A percentile compares a stretch with the other conserved stretches of the same genome.
phyloP scores from a whole-genome alignment of 305 asterid genomes.

The Coffea humblotiana region DNA sequence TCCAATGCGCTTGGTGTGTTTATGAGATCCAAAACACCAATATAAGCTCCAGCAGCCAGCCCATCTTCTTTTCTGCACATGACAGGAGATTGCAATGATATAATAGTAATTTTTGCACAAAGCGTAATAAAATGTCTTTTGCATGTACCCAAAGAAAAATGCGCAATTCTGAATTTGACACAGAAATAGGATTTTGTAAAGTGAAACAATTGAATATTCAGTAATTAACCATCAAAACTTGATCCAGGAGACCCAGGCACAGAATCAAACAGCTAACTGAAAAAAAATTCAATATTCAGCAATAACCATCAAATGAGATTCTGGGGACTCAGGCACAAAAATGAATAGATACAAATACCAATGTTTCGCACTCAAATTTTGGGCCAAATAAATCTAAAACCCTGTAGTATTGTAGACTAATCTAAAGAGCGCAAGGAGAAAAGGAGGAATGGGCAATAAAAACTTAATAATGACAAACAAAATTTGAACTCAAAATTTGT shows the following conservation, averaged over 20 bases:
- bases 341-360: neutral
- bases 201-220: neutral
- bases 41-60: constrained; percentile 69
- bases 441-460: neutral
- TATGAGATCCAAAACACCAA: constrained; percentile 82
- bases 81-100: constrained; percentile 8
- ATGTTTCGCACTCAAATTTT: neutral
- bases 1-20: constrained; percentile 61
- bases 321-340: neutral
- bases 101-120: neutral
- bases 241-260: neutral
- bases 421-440: neutral
- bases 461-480: neutral
- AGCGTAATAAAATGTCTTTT: neutral
- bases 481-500: neutral
- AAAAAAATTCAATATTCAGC: neutral
- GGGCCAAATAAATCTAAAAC: neutral
- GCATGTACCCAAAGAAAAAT: neutral
- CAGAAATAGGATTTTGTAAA: neutral
- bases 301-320: neutral
- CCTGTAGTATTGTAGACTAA: neutral
- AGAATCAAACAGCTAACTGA: neutral
- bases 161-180: neutral
- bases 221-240: neutral
- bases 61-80: constrained; percentile 81